Evolutionary conservation across 768 basidiomycete species (phyloP), one percentile per base, ranked within the genome.

Genomic region (Russula olivacea): DNA sequence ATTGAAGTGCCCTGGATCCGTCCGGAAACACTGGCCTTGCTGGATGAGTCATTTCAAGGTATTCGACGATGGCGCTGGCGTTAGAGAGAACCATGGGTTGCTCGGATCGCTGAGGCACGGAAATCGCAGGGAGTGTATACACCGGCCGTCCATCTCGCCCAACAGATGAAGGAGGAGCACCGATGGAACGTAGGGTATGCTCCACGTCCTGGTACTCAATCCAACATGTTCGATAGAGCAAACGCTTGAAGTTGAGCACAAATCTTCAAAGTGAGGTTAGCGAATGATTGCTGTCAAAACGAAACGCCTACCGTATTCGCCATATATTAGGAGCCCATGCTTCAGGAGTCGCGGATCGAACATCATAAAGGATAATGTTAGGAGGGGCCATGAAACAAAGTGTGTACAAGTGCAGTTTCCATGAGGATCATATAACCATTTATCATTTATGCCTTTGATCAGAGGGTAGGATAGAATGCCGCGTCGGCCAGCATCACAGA

Each of bases 281-380:
- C 30, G 34, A n/a, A 41, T 14, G 64, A 34, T 6, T 23, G n/a
- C 8, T 23, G 9, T 45, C 41, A 11, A 45, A 49, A 40, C 15
- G 12, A 45, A 41, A 15, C 17, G 59, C 75, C 36, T 57, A 84
- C 87, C 88, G 76, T 65, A 90, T 80, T 49, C 86, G 79, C 88
- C 88, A 89, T 32, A 86, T 75, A 65, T 87, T 87, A 32, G 88
- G 88, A 56, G 84, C 84, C 88, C 88, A 90, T n/a, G 87, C 80
- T 58, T 86, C 83, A 2, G 83, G 77, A 10, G 77, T 78, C 54
- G 77, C 77, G 11, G 86, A 84, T 38, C 80, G 83, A 23, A 85
- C 77, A 65, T 90, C 88, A 70, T 88, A 90, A 17, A 90, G 75
- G 17, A 77, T 82, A 63, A 90, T 85, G 52, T 76, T 73, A 14